A percentile compares a stretch with the other conserved stretches of the same genome.
Conservation (phyloP, 2,329 filamentous ascomycete genomes). For the Cladophialophora bantiana region DNA sequence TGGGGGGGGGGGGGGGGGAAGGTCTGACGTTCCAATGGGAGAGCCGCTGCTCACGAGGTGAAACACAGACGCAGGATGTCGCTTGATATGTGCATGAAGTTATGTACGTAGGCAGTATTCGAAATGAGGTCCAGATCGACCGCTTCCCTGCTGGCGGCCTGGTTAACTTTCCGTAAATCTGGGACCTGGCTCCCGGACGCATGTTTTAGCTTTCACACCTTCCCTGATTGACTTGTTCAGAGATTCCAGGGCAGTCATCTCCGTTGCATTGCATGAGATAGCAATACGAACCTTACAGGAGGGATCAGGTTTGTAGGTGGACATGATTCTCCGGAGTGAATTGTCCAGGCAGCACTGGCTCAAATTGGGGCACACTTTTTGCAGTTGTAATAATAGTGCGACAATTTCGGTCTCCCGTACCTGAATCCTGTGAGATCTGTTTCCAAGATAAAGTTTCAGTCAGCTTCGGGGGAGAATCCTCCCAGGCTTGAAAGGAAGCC, state of each 20-base stretch:
- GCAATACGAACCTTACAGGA: neutral
- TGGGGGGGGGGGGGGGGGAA: neutral
- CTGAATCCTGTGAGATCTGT: conserved; percentile 4
- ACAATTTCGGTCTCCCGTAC: neutral
- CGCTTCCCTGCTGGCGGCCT: conserved; percentile 8
- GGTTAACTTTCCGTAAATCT: conserved; percentile 9
- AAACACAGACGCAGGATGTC: conserved; percentile 8
- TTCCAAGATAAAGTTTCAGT: conserved; percentile 7
- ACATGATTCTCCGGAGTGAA: neutral
- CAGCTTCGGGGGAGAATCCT: neutral
- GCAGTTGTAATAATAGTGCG: neutral
- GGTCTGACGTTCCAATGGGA: neutral
- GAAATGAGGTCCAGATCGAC: conserved; percentile 16
- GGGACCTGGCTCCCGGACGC: conserved; percentile 8
- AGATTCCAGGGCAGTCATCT: neutral
- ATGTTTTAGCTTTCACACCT: neutral
- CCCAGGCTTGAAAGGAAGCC: neutral
- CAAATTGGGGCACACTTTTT: neutral
- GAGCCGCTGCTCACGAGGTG: neutral
- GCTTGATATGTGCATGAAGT: conserved; percentile 3
- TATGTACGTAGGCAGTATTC: neutral
- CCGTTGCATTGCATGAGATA: neutral
- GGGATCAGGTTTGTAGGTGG: neutral
- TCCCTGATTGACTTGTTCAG: neutral
- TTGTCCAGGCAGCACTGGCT: neutral